phyloP scores from a whole-genome alignment of 1,284 basidiomycete species.

The Marasmius sp. region DNA sequence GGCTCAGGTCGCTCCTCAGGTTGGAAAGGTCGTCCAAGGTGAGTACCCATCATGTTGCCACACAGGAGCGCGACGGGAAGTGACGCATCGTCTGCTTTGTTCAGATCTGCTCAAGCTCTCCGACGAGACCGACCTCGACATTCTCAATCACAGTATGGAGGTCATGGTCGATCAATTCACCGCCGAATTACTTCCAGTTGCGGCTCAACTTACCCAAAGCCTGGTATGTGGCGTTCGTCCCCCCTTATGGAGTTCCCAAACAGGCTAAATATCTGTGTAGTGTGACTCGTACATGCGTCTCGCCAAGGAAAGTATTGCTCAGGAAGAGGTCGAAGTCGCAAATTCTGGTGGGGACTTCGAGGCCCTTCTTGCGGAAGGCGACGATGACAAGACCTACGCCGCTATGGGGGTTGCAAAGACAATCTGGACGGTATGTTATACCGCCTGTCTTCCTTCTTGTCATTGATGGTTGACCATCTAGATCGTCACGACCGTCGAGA shows the following conservation, averaged over 20 bases:
- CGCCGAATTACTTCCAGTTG: conserved; percentile 83
- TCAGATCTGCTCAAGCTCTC: conserved; percentile 82
- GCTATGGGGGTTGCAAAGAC: conserved; percentile 87
- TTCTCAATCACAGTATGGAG: conserved; percentile 81
- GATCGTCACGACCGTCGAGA: conserved; percentile 75
- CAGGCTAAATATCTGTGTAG: conserved; percentile 32
- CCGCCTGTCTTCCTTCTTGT: neutral
- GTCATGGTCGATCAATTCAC: conserved; percentile 86
- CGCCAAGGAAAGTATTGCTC: conserved; percentile 61
- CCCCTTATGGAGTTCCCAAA: too few relatives aligned
- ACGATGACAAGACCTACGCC: conserved; percentile 82
- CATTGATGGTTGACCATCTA: conserved; percentile 22
- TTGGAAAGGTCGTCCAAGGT: conserved; percentile 88
- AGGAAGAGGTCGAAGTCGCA: conserved; percentile 48
- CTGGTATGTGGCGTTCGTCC: conserved; percentile 50
- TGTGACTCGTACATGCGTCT: conserved; percentile 83
- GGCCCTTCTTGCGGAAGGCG: conserved; percentile 48
- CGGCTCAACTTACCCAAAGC: conserved; percentile 78
- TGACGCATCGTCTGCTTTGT: neutral
- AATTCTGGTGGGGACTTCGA: conserved; percentile 47
- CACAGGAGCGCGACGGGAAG: neutral
- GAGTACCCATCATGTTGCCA: conserved; percentile 18
- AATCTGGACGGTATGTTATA: conserved; percentile 63
- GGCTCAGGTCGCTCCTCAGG: conserved; percentile 71
- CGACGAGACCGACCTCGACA: conserved; percentile 88